phyloP scores from a whole-genome alignment of 2,329 filamentous ascomycete species.

The Leptographium wingfieldii region DNA sequence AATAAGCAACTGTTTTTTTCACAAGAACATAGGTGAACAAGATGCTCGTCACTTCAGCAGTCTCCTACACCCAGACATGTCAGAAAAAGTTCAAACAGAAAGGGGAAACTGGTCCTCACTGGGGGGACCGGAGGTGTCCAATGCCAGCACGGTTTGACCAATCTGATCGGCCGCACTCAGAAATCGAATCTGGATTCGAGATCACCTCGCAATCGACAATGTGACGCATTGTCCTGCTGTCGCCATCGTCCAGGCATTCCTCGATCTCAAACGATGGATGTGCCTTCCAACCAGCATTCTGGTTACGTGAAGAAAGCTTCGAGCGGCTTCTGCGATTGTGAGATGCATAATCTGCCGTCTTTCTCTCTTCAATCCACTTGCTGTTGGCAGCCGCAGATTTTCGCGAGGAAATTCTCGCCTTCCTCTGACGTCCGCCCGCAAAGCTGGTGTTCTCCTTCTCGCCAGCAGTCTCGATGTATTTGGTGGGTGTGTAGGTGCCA shows the following conservation, averaged over 20 bases:
- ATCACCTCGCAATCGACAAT: conserved; percentile 8
- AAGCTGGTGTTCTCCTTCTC: background rate
- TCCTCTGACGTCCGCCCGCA: too few relatives aligned
- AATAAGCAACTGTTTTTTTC: background rate
- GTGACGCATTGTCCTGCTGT: background rate
- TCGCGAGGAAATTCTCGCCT: background rate
- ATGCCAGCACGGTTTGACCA: background rate
- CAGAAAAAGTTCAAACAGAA: background rate
- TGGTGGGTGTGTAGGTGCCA: background rate
- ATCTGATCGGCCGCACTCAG: background rate
- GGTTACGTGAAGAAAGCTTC: background rate
- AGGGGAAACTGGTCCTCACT: background rate
- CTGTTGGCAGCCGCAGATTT: background rate
- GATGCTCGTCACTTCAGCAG: background rate
- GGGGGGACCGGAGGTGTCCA: background rate
- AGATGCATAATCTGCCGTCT: background rate
- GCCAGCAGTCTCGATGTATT: background rate
- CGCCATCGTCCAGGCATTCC: conserved; percentile 3
- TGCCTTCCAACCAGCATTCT: background rate
- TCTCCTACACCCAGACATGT: background rate
- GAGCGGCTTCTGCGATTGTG: background rate
- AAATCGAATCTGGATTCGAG: conserved; percentile 4
- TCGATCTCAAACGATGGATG: conserved; percentile 4
- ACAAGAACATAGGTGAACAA: background rate
- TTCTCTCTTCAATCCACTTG: background rate